A percentile compares a stretch with the other conserved stretches of the same genome.
Conservation (phyloP, 257 asterid genomes). For the Primulina eburnea region DNA sequence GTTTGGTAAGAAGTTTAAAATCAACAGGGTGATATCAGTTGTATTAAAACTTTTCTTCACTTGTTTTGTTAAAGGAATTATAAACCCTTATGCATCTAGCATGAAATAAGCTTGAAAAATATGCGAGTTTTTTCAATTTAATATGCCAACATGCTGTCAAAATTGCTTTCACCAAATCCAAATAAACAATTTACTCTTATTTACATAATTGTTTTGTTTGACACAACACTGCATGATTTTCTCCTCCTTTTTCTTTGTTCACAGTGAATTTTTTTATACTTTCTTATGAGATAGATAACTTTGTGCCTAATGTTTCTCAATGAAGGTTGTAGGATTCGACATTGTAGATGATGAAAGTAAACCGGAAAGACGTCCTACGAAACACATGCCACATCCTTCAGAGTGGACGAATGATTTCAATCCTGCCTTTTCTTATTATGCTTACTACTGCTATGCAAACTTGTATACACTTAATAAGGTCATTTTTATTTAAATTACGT, state of each 20-base stretch:
- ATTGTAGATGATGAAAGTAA: constrained; percentile 98
- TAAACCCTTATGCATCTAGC: background rate
- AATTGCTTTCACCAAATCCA: background rate
- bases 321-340: constrained; percentile 94
- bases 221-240: background rate
- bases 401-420: constrained; percentile 91
- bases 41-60: constrained; percentile 6
- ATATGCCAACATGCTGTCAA: background rate
- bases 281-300: constrained; percentile 13
- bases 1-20: constrained; percentile 5
- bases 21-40: constrained; percentile 3
- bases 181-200: background rate
- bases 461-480: constrained; percentile 89
- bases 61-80: constrained; percentile 1
- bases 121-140: background rate
- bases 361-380: constrained; percentile 95
- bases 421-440: constrained; percentile 95
- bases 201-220: too few species aligned
- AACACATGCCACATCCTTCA: constrained; percentile 91
- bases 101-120: background rate
- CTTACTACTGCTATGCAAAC: constrained; percentile 94
- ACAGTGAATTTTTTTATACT: background rate
- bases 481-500: constrained; percentile 23
- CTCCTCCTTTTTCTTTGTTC: constrained; percentile 17
- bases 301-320: constrained; percentile 10